Percentiles rank a stretch among this genome's conserved stretches.
phyloP scores from a whole-genome alignment of 129 eudicot species.

The Kitagawia praeruptora region DNA sequence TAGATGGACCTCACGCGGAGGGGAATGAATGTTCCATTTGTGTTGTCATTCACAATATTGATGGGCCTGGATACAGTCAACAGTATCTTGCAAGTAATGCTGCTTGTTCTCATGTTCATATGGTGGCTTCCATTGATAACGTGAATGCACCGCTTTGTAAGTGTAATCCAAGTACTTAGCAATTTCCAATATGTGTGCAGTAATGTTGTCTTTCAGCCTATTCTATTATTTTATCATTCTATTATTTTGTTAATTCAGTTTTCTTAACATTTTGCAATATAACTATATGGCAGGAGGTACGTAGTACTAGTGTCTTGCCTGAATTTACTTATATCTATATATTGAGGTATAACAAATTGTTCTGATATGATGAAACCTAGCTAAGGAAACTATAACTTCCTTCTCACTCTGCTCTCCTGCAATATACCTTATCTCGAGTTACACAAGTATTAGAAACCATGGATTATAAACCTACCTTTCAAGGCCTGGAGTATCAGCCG shows the following conservation, averaged over 20 bases:
- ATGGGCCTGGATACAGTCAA: constrained; percentile 84
- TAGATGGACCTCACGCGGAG: constrained; percentile 51
- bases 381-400: background rate
- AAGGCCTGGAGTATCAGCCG: background rate
- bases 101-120: constrained; percentile 74
- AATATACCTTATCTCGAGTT: background rate
- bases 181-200: background rate
- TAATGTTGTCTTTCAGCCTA: background rate
- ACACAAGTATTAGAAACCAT: background rate
- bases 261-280: background rate
- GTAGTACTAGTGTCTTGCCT: background rate
- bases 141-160: constrained; percentile 90
- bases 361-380: background rate
- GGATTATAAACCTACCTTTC: background rate
- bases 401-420: background rate
- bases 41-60: constrained; percentile 76
- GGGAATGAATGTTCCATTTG: constrained; percentile 49
- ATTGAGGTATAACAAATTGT: background rate
- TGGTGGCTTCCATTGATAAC: constrained; percentile 85
- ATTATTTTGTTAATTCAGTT: background rate
- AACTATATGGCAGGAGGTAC: background rate
- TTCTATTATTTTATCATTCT: background rate
- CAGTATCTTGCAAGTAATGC: constrained; percentile 74
- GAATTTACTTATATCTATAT: background rate
- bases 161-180: constrained; percentile 13